Base-by-base conservation (phyloP, 1,139 yeast genomes). In the Fermentozyma sake region DNA sequence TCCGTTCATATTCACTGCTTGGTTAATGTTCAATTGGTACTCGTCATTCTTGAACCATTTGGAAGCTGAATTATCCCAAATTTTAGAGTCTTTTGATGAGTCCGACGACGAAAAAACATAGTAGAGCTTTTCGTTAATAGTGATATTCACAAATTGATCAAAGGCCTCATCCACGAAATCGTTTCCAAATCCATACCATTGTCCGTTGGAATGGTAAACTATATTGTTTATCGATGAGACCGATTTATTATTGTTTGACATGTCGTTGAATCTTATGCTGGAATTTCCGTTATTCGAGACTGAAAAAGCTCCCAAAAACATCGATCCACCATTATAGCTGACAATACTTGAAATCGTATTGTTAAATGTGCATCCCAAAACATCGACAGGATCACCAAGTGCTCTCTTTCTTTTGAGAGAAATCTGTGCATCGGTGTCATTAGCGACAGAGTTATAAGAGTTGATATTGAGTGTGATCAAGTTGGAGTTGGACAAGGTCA, bases 141-240 rank as follows among this genome's bases (percentile, higher is more conserved):
- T 52, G 20, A 72, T 38, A 29, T 57, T 59, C 10, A 68, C 48
- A 35, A 68, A 59, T 16, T 50, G 55, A 26, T 49, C 52, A 34
- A 48, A 59, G 10, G 40, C 46, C 5, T 26, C 37, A 27, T 48
- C 47, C 5, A 44, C 23, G 27, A 34, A 52, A 5, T 50, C 43
- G 35, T 67, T 61, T 4, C 72, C 72, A 34, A 69, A 61, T 2
- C 72, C 52, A 46, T 50, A 52, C 63, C 66, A 54, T 18, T 50
- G 41, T 3, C 47, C 38, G 18, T 49, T 38, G 15, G 50, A 42
- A 28, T 42, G 45, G 14, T 52, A 37, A 4, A 64, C 69, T 38
- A 64, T 52, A 33, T 67, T 67, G 36, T 57, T 53, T 15, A 61
- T 58, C 7, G 48, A 29, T 2, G 47, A 33, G 1, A 41, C 41